Percentiles rank a stretch among this genome's conserved stretches.
Conservation (phyloP, 169 alveolate genomes). For the Theileria sp. region DNA sequence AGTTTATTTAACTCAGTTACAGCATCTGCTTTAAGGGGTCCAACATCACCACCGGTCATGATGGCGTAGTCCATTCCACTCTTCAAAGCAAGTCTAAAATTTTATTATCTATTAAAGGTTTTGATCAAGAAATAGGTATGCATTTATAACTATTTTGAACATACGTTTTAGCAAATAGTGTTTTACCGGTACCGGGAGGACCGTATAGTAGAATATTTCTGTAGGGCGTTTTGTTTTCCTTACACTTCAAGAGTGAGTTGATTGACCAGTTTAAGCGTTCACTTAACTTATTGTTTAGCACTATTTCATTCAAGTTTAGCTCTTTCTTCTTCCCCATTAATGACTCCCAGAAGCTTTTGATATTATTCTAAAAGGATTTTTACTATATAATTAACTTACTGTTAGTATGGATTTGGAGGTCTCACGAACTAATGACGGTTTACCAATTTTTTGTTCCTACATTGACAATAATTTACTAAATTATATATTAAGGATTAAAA, state of each 20-base stretch:
- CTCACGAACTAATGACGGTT: constrained; percentile 87
- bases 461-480: constrained; percentile 44
- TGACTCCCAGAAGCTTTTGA: constrained; percentile 21
- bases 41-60: constrained; percentile 96
- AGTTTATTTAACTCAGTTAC: constrained; percentile 92
- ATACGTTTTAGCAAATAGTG: constrained; percentile 98
- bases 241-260: constrained; percentile 89
- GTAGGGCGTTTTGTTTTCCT: constrained; percentile 93
- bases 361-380: not conserved
- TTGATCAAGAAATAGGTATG: constrained; percentile 49
- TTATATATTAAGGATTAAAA: constrained; percentile 24
- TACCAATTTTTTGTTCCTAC: constrained; percentile 79
- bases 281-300: constrained; percentile 84
- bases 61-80: constrained; percentile 93
- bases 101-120: constrained; percentile 27
- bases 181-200: constrained; percentile 99
- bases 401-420: constrained; percentile 83
- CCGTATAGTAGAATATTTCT: constrained; percentile 85
- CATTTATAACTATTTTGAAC: constrained; percentile 93
- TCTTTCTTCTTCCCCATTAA: constrained; percentile 2
- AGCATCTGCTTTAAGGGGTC: constrained; percentile 93
- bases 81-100: constrained; percentile 80
- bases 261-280: constrained; percentile 88
- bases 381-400: constrained; percentile 50
- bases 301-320: constrained; percentile 80